These are phyloP conservation scores for Sporothrix euskadiensis DNA, from an alignment of 2,329 filamentous ascomycete genomes.

Conservation along the genomic window DNA sequence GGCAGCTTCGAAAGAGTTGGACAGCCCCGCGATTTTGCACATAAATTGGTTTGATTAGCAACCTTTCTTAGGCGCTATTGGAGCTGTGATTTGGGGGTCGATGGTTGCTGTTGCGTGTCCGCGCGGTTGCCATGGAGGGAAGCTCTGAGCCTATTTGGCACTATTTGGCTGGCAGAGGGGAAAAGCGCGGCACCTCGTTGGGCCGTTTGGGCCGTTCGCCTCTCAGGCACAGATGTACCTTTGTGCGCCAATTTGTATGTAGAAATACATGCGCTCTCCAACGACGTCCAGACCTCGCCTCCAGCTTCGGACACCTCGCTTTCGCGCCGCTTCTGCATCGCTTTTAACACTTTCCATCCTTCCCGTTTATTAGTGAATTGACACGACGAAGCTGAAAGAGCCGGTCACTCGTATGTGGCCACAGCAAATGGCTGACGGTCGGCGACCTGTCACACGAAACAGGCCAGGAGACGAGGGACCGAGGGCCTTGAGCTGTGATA, in stretches of 20 bases:
- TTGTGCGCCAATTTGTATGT: too few relatives aligned
- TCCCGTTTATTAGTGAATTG: conserved; percentile 10
- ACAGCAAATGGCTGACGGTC: conserved; percentile 2
- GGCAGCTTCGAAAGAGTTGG: conserved; percentile 16
- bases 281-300: not conserved
- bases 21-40: conserved; percentile 23
- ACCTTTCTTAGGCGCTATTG: not conserved
- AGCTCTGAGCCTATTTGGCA: not conserved
- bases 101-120: conserved; percentile 1
- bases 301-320: not conserved
- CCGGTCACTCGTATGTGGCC: not conserved
- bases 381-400: not conserved
- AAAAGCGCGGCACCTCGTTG: conserved; percentile 1
- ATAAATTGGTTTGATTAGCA: conserved; percentile 15
- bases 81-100: conserved; percentile 5
- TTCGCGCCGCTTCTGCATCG: not conserved
- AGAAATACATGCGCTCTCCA: not conserved
- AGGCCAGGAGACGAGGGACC: not conserved
- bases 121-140: conserved; percentile 16
- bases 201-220: conserved; percentile 9
- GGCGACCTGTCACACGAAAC: conserved; percentile 21
- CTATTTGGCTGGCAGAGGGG: not conserved
- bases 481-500: not conserved
- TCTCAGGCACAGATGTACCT: not conserved
- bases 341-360: not conserved